Evolutionary conservation across 176 grass and related monocot species (phyloP).

Genomic region (Otatea glauca): DNA sequence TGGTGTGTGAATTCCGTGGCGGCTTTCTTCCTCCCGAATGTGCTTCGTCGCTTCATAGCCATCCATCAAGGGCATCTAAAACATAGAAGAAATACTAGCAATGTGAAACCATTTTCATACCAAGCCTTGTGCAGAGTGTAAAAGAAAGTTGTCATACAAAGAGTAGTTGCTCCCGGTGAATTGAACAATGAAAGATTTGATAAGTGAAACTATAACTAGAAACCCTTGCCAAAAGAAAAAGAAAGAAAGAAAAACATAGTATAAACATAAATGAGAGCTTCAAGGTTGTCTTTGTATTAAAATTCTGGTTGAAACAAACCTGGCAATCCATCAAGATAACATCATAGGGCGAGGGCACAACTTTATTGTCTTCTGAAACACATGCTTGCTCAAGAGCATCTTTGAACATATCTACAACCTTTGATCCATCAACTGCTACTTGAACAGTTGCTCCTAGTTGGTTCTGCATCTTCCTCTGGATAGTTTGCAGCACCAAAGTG

Average conservation of each 20-base stretch:
- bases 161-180: neutral
- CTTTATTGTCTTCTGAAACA: constrained; percentile 12
- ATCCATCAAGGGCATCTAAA: constrained; percentile 80
- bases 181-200: neutral
- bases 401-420: constrained; percentile 57
- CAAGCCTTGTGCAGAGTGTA: neutral
- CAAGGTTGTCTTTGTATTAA: neutral
- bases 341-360: constrained; percentile 41
- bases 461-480: constrained; percentile 48
- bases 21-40: constrained; percentile 71
- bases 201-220: neutral
- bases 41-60: constrained; percentile 75
- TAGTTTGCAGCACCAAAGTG: constrained; percentile 38
- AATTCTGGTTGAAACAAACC: constrained; percentile 43
- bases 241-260: neutral
- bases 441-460: constrained; percentile 65
- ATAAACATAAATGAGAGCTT: neutral
- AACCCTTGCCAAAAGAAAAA: neutral
- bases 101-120: neutral
- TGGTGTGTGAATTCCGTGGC: constrained; percentile 46
- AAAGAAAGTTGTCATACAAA: neutral
- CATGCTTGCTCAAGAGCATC: constrained; percentile 47
- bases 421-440: constrained; percentile 52
- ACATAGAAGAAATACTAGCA: neutral
- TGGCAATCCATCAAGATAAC: constrained; percentile 82